These are phyloP conservation scores for Adansonia gregorii DNA, from an alignment of 441 rosid genomes.

Conservation along the genomic window DNA sequence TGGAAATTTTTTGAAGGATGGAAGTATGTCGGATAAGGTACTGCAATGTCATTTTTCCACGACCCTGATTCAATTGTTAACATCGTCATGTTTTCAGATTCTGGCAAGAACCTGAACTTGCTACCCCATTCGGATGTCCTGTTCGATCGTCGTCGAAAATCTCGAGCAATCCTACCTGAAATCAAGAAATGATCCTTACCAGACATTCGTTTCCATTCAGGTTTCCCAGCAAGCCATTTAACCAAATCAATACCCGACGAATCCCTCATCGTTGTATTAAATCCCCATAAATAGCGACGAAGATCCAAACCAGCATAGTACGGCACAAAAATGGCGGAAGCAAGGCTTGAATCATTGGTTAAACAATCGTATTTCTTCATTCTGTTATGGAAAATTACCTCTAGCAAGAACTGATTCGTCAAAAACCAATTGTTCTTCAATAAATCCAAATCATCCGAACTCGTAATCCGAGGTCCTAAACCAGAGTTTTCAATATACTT, in stretches of 20 bases:
- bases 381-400: constrained; percentile 47
- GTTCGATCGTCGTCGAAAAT: constrained; percentile 46
- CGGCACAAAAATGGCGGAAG: constrained; percentile 51
- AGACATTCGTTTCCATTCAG: constrained; percentile 50
- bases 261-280: constrained; percentile 40
- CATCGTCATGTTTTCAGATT: constrained; percentile 54
- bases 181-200: constrained; percentile 63
- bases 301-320: constrained; percentile 49
- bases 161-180: constrained; percentile 53
- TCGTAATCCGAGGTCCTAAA: constrained; percentile 40
- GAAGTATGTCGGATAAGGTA: constrained; percentile 62
- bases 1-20: constrained; percentile 48
- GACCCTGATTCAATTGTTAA: constrained; percentile 50
- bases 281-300: constrained; percentile 51
- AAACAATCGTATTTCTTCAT: constrained; percentile 49
- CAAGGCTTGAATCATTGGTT: constrained; percentile 44
- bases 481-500: constrained; percentile 38
- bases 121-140: constrained; percentile 53
- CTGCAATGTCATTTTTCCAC: constrained; percentile 44
- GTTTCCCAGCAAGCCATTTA: constrained; percentile 44
- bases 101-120: constrained; percentile 52
- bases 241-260: constrained; percentile 33
- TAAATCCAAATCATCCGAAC: constrained; percentile 21
- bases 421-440: constrained; percentile 27
- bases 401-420: constrained; percentile 19